phyloP scores from a whole-genome alignment of 1,284 basidiomycete genomes.

The Cystobasidium sp. region DNA sequence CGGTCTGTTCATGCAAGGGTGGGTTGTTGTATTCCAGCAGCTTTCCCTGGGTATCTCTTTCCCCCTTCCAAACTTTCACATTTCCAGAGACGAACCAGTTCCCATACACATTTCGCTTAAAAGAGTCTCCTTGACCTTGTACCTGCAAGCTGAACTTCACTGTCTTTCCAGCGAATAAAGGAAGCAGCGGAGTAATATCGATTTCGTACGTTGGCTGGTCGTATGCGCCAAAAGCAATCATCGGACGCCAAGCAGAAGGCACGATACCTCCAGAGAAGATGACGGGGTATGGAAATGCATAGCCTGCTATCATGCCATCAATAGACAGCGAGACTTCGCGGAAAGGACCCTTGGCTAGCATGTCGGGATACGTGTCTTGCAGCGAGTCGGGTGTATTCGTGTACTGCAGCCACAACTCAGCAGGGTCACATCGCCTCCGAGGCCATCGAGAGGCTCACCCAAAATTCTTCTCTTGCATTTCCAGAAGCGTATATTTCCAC shows the following conservation, averaged over 20 bases:
- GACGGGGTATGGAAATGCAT: slow-evolving; percentile 49
- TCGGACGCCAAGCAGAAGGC: slow-evolving; percentile 49
- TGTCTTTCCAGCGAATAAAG: slow-evolving; percentile 4
- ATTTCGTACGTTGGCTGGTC: slow-evolving; percentile 47
- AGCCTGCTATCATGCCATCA: slow-evolving; percentile 47
- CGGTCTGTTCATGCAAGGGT: not conserved
- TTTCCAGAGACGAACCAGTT: slow-evolving; percentile 45
- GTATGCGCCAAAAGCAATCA: slow-evolving; percentile 48
- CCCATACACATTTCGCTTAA: slow-evolving; percentile 35
- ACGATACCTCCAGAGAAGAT: slow-evolving; percentile 50
- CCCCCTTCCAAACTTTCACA: not conserved
- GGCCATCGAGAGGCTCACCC: slow-evolving; percentile 8
- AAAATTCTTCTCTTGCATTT: slow-evolving; percentile 50
- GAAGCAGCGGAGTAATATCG: slow-evolving; percentile 49
- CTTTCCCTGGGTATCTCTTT: not conserved
- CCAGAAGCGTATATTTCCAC: slow-evolving; percentile 12
- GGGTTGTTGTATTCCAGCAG: not conserved
- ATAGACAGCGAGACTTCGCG: slow-evolving; percentile 49
- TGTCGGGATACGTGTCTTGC: slow-evolving; percentile 33
- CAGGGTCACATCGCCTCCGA: not conserved
- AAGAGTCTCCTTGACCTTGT: slow-evolving; percentile 44
- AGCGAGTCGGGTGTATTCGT: slow-evolving; percentile 31
- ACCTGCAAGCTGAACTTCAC: slow-evolving; percentile 45
- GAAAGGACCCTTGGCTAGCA: slow-evolving; percentile 45
- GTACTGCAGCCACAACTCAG: slow-evolving; percentile 34